phyloP scores from a whole-genome alignment of 495 filamentous ascomycete genomes.

The Collariella sp. region DNA sequence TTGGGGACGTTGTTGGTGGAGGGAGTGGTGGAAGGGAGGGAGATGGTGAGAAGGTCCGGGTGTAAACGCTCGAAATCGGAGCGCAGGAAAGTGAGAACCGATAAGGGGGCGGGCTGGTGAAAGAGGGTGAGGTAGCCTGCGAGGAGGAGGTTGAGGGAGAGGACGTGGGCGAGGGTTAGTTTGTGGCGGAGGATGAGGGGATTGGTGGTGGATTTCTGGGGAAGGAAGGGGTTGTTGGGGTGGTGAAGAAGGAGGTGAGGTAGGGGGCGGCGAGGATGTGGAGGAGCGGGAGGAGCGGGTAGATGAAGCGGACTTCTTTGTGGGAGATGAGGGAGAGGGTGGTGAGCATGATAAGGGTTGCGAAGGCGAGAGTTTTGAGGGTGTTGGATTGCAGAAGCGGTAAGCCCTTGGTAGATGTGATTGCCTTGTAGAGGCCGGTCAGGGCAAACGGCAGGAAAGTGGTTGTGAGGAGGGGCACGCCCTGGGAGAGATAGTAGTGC shows the following conservation, averaged over 20 bases:
- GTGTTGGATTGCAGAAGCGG: constrained; percentile 34
- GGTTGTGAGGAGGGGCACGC: constrained; percentile 77
- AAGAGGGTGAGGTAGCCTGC: constrained; percentile 63
- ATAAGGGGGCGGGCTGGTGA: constrained; percentile 71
- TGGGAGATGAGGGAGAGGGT: constrained; percentile 75
- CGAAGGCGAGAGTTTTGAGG: constrained; percentile 51
- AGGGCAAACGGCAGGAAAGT: constrained; percentile 71
- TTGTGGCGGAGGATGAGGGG: constrained; percentile 38
- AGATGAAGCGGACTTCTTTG: constrained; percentile 97
- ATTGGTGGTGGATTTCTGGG: constrained; percentile 11
- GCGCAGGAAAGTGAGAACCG: constrained; percentile 66
- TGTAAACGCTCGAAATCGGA: constrained; percentile 53
- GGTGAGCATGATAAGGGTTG: constrained; percentile 50
- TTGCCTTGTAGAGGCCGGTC: constrained; percentile 51
- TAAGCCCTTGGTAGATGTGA: constrained; percentile 25
- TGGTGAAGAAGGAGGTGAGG: constrained; percentile 56
- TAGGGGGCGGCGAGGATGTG: constrained; percentile 69
- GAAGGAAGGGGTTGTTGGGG: constrained; percentile 16
- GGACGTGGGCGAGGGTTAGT: constrained; percentile 47
- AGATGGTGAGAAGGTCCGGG: constrained; percentile 26
- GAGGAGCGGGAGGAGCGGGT: constrained; percentile 78
- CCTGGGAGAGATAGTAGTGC: constrained; percentile 91
- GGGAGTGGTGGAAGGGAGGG: constrained; percentile 7
- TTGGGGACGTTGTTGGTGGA: background rate
- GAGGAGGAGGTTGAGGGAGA: constrained; percentile 61